Base-by-base conservation (phyloP, 768 basidiomycete species). In the Boletus pseudo-olivaceus region DNA sequence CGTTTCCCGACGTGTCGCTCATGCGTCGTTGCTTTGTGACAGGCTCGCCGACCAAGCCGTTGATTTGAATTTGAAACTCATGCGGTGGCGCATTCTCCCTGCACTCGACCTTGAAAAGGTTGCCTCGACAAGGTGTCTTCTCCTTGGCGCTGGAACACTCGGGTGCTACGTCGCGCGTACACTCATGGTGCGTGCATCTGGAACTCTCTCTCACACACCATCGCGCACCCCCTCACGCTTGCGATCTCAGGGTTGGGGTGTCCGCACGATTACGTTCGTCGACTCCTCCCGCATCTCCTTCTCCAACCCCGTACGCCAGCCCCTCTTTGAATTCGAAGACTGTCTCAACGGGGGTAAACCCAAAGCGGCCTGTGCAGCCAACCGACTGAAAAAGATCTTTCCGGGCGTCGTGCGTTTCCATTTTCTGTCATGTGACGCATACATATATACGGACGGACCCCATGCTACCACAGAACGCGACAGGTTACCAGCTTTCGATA, bases 261-360 rank as follows among this genome's bases (percentile, higher is more conserved):
- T 98, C 11, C 83, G 93, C 27, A 93, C 81, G 10, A 97, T 98
- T 65, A 94, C 94, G 0, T 82, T 99, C 41, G 84, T 97, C 45
- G 96, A 99, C 72, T 95, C 90, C 15, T 84, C 86, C 0, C 83
- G 80, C 40, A 95, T 98, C 11, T 95, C 93, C 1, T 98, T 95
- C 72, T 98, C 94, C 20, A 98, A 99, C 70, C 97, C 97, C 3
- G 97, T 98, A 45, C 82, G 97, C 34, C 97, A 99, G 68, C 97
- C 97, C 3, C 76, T 99, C 7, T 99, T 98, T 64, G 90, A 93
- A 60, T 98, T 98, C 61, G 86, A 87, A 52, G 97, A 99, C 66
- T 97, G 93, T 58, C 72, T 98, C 30, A 75, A 90, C 38, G 96
- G 97, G 0, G 97, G 96, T 1, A 94, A 90, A 68, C 89, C 90